Conservation (phyloP, 176 grass and related monocot species). For the Carex littledalei region DNA sequence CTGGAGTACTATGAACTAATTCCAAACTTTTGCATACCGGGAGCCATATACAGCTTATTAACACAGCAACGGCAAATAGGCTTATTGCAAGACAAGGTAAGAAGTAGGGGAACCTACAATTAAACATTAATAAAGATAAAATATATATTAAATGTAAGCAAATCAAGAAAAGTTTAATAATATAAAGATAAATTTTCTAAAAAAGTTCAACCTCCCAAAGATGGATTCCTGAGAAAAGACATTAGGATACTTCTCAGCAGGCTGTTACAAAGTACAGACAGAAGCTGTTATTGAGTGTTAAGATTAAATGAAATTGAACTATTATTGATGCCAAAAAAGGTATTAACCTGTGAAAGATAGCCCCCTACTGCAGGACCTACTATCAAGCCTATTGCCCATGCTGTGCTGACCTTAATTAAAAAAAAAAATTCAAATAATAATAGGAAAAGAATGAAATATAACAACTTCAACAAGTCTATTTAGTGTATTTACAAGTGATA, state of each 20-base stretch:
- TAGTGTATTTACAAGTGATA: slow-evolving; percentile 49
- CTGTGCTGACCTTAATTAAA: slow-evolving; percentile 34
- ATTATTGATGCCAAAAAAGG: not conserved
- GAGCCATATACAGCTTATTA: slow-evolving; percentile 85
- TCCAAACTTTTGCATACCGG: slow-evolving; percentile 51
- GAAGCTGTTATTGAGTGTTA: not conserved
- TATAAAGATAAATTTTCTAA: not conserved
- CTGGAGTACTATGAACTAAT: not conserved
- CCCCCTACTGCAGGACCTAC: slow-evolving; percentile 92
- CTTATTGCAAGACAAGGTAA: slow-evolving; percentile 69
- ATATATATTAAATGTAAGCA: not conserved
- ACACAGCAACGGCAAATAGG: slow-evolving; percentile 51
- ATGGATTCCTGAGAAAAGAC: slow-evolving; percentile 51
- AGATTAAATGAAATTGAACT: not conserved
- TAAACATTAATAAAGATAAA: not conserved
- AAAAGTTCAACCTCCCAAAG: slow-evolving; percentile 56
- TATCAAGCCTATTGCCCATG: slow-evolving; percentile 81
- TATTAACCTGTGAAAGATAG: slow-evolving; percentile 62
- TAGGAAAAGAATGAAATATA: not conserved
- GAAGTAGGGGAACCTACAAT: slow-evolving; percentile 79
- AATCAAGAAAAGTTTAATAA: not conserved
- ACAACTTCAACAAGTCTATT: not conserved
- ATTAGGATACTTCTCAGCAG: slow-evolving; percentile 53
- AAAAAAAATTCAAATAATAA: not conserved
- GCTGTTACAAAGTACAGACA: slow-evolving; percentile 22